Percentiles rank a stretch among this genome's conserved stretches.
phyloP scores from a whole-genome alignment of 352 stramenopile species.

The Globisporangium lucens region DNA sequence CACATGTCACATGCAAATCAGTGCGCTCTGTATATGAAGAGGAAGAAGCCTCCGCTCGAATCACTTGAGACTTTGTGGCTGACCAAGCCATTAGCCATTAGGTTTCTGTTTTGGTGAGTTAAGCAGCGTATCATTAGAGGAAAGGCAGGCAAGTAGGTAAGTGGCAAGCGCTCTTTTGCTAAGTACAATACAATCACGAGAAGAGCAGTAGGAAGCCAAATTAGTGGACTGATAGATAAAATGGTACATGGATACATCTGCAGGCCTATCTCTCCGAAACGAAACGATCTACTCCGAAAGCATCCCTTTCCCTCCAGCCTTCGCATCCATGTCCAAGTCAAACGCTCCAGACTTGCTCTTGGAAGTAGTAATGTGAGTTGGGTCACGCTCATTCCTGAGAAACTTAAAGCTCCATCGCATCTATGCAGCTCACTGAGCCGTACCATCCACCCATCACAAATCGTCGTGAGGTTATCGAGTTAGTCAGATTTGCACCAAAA shows the following conservation, averaged over 20 bases:
- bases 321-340: neutral
- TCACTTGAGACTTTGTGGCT: neutral
- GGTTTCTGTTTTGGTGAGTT: neutral
- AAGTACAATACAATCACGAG: neutral
- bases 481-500: neutral
- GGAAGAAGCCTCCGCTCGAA: neutral
- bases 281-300: neutral
- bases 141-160: neutral
- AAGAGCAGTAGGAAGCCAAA: neutral
- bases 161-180: no score
- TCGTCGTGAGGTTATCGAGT: neutral
- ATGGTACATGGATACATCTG: neutral
- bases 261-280: neutral
- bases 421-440: neutral
- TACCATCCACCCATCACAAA: neutral
- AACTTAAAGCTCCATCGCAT: neutral
- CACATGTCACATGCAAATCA: neutral
- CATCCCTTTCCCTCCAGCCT: neutral
- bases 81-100: neutral
- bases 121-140: no score
- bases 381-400: neutral
- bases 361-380: neutral
- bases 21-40: neutral
- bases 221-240: no score
- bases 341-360: neutral